Evolutionary conservation across 164 flowering plant species (phyloP).

Genomic region (Chloranthus sessilifolius): DNA sequence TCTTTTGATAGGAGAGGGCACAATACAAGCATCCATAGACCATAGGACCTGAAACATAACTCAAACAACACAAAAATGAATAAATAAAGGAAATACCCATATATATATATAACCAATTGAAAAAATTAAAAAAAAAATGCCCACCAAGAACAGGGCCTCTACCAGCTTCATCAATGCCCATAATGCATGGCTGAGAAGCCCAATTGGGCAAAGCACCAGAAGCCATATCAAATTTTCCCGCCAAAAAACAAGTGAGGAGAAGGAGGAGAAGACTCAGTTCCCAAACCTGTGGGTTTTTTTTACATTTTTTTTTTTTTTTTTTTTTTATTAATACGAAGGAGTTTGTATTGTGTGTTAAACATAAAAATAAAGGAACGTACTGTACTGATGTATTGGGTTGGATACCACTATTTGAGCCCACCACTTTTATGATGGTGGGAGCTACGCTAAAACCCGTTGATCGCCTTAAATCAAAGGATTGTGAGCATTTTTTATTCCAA

Average conservation of each 20-base stretch:
- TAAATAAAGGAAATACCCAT: not conserved
- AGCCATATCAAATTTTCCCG: slow-evolving; percentile 26
- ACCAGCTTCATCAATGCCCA: slow-evolving; percentile 99
- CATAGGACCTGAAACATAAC: slow-evolving; percentile 70
- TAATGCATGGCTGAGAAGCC: slow-evolving; percentile 84
- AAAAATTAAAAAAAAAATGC: not conserved
- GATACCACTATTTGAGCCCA: too few relatives aligned
- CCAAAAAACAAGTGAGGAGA: not conserved
- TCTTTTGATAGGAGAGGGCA: slow-evolving; percentile 59
- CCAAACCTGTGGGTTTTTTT: too few relatives aligned
- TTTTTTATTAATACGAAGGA: too few relatives aligned
- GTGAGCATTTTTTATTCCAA: too few relatives aligned
- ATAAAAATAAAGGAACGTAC: too few relatives aligned
- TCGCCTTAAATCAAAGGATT: too few relatives aligned
- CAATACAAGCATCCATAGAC: slow-evolving; percentile 96
- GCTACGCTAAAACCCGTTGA: too few relatives aligned
- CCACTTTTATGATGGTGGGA: too few relatives aligned
- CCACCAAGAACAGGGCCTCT: slow-evolving; percentile 94
- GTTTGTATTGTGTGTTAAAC: too few relatives aligned
- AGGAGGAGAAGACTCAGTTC: too few relatives aligned
- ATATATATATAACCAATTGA: not conserved
- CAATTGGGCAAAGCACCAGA: slow-evolving; percentile 50
- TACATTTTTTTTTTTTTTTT: too few relatives aligned
- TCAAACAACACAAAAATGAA: not conserved
- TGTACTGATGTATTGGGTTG: too few relatives aligned